Percentiles rank a stretch among this genome's conserved stretches.
Evolutionary conservation across 192 early-diverging fungal genomes (phyloP).

Genomic region (Umbelopsis isabellina): DNA sequence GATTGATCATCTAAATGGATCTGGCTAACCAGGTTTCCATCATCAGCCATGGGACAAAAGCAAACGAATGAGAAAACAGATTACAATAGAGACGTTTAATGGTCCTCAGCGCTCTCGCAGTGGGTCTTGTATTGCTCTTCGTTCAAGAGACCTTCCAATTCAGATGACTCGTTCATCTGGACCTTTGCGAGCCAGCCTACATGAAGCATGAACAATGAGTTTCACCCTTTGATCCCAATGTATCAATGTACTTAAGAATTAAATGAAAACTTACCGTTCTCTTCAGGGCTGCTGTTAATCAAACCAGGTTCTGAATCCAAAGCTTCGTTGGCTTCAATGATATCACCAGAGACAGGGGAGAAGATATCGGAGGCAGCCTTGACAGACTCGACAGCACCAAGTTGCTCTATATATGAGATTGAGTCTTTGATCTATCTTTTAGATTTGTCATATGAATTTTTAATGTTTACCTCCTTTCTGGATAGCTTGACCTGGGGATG

Average conservation of each 20-base stretch:
- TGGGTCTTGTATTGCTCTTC: constrained; percentile 68
- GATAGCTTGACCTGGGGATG: constrained; percentile 67
- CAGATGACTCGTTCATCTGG: constrained; percentile 66
- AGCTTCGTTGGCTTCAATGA: constrained; percentile 75
- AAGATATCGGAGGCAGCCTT: constrained; percentile 95
- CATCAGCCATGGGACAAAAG: neutral
- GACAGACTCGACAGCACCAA: constrained; percentile 92
- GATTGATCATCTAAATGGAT: neutral
- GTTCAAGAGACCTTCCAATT: constrained; percentile 75
- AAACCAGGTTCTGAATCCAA: constrained; percentile 72
- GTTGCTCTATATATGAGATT: constrained; percentile 46
- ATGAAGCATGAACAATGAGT: constrained; percentile 14
- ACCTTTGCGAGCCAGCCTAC: constrained; percentile 94
- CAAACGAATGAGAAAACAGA: constrained; percentile 9
- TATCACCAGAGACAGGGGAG: constrained; percentile 81
- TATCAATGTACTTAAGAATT: neutral
- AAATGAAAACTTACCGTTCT: constrained; percentile 58
- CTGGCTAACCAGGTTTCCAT: neutral
- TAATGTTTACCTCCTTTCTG: constrained; percentile 56
- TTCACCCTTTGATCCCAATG: neutral
- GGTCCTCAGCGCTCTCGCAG: constrained; percentile 42
- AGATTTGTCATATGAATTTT: neutral
- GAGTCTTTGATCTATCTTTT: neutral
- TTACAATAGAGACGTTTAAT: constrained; percentile 22
- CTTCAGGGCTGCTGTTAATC: constrained; percentile 78